Evolutionary conservation across 2,329 filamentous ascomycete genomes (phyloP).

Genomic region (Diatrype stigma): DNA sequence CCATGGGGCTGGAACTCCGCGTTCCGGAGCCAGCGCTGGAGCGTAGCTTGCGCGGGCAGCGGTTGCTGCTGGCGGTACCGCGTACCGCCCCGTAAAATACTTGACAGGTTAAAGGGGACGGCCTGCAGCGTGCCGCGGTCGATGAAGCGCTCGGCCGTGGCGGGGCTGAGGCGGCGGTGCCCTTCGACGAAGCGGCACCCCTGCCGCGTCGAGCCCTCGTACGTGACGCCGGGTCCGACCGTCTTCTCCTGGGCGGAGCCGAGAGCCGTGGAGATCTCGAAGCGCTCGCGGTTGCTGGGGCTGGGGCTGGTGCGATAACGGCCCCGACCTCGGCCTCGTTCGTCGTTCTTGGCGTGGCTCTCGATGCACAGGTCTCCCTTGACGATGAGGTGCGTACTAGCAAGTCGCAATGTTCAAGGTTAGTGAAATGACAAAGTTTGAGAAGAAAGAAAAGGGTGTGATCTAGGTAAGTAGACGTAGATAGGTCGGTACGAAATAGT

Average conservation of each 20-base stretch:
- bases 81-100: too few relatives aligned
- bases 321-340: too few relatives aligned
- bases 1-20: slow-evolving; percentile 5
- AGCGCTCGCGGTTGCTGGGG: too few relatives aligned
- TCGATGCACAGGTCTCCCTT: slow-evolving; percentile 4
- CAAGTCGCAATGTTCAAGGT: too few relatives aligned
- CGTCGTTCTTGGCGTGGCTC: neutral
- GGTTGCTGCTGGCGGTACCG: too few relatives aligned
- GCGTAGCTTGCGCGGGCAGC: too few relatives aligned
- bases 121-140: slow-evolving; percentile 8
- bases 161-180: slow-evolving; percentile 10
- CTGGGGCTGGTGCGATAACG: too few relatives aligned
- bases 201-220: slow-evolving; percentile 2
- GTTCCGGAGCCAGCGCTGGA: slow-evolving; percentile 3
- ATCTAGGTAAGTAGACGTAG: too few relatives aligned
- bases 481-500: neutral
- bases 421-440: too few relatives aligned
- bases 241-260: neutral
- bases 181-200: slow-evolving; percentile 13
- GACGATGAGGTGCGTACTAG: neutral
- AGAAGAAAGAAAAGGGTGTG: too few relatives aligned
- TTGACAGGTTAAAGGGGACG: neutral
- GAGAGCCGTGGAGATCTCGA: neutral
- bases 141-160: slow-evolving; percentile 13
- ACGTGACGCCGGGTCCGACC: neutral